Base-by-base conservation (phyloP, 2,329 filamentous ascomycete species). In the Cladosporium sp. region DNA sequence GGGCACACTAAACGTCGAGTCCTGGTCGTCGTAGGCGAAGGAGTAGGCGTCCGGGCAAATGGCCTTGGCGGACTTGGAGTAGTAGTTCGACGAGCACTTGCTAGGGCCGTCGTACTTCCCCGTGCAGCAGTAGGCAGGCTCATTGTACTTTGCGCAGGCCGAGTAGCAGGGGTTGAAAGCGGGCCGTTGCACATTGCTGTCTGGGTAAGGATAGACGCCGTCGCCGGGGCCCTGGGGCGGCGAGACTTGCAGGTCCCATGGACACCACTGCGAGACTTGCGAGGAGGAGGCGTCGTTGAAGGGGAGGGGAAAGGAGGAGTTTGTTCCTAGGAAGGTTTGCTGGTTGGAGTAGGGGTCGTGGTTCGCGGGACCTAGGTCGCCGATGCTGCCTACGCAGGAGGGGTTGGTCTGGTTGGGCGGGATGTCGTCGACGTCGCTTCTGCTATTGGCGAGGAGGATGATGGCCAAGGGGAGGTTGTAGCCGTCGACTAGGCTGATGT, bases 31-130 rank as follows among this genome's bases (percentile, higher is more conserved):
- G 68, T 84, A 86, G n/a, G 85, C 83, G 75, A 86, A 96, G 73
- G 89, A 92, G 79, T 95, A 96, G 2, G 91, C 91, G 78, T 96
- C 92, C 0, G 92, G 91, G 74, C 92, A 96, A 14, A 94, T 84
- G 3, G 79, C 80, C 80, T 96, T 95, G 62, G 91, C 90, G 12
- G 82, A 82, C 66, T 81, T 85, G 69, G 88, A 88, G 79, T 93
- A 95, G 49, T 85, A 78, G 60, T 88, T 88, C 2, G 89, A 88
- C 66, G 83, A 80, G 80, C 91, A 95, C 58, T 82, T 81, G 28
- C 83, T 80, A 2, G 89, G 84, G 46, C 84, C 83, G 72, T 89
- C 82, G 78, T 89, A 90, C 14, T 84, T 77, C 53, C 90, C 91
- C 18, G 88, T 88, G 77, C 92, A 95, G 80, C 92, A 96, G 75